Base-by-base conservation (phyloP, 2,329 filamentous ascomycete species). In the Epichloe gansuensis region DNA sequence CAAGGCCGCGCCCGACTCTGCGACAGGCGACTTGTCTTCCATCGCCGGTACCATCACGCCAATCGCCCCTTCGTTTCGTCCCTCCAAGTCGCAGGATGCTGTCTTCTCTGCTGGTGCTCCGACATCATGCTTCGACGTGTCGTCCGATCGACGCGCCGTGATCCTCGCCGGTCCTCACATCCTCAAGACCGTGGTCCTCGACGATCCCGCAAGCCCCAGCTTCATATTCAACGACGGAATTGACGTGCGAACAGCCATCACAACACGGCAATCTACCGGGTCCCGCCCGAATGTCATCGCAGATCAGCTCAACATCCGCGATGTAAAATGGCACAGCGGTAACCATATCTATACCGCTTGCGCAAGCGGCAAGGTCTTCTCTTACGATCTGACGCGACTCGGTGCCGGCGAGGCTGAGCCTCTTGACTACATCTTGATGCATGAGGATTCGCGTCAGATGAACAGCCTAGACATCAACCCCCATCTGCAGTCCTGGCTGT, bases 401-500 rank as follows among this genome's bases (percentile, higher is more conserved):
- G 71, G 74, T 1, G 61, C 69, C 2, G 71, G 69, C 3, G 66
- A 66, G 6, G 64, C 68, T 3, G 65, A 73, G 12, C 72, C 73
- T 4, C 64, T 81, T 49, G 78, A 78, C 40, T 76, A 74, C 36
- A 73, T 81, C 36, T 75, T 81, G 61, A 77, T 73, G 49, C 73
- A 75, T 44, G 80, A 84, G 59, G 80, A 83, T 58, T 75, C 76
- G 45, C 74, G 81, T 3, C 80, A 84, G 66, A 73, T 84, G 57
- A 82, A 83, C 57, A 75, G 77, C 35, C 68, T 84, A 9, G 80
- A 81, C 56, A 75, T 83, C 56, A 83, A 80, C 55, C 81, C 81
- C 0, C 78, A 81, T 58, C 67, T 72, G 39, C 73, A 74, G 49
- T 76, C 74, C 7, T 80, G 73, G 66, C 64, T 84, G 11, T 68